Evolutionary conservation across 2,329 filamentous ascomycete genomes (phyloP), one percentile per base, ranked within the genome.

Genomic region (Byssothecium circinans): DNA sequence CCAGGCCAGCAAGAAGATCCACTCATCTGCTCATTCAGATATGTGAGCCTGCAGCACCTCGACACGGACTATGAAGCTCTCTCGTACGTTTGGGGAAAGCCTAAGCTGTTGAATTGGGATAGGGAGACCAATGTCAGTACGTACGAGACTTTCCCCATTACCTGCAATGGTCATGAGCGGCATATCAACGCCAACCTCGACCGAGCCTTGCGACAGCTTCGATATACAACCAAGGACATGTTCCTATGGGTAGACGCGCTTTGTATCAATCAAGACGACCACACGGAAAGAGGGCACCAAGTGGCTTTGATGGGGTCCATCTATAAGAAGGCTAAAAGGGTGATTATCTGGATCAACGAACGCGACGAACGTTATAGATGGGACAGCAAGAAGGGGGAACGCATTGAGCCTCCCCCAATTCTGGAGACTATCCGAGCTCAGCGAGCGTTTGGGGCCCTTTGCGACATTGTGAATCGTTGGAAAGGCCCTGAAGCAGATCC

Each of bases 241-340:
- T 15, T 39, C 23, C n/a, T 49, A 7, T 53, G 50, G 50, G 49
- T 51, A 5, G 50, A 53, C 27, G 42, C 42, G 1, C 23, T 50
- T 3, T 53, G 48, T 32, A 53, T 53, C 34, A 51, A 48, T 34
- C 50, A 53, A 43, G 34, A 43, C 4, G 32, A 46, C 17, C 8
- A 15, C 3, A 10, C 8, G 7, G 46, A 49, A 19, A 33, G 35
- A 18, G 32, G 17, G 6, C 37, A 47, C 11, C 50, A 53, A 32
- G 41, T 53, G 3, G 23, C 19, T 14, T 19, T 51, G 3, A 47
- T 53, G 43, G 37, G 43, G 12, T n/a, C 25, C n/a, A 38, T 50
- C 11, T 49, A 49, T 22, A 23, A 18, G 5, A 40, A 23, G 2
- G 46, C 46, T 4, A 36, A 30, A n/a, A 44, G 17, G 10, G 47